Conservation (phyloP, 352 stramenopile species). For the Pythium rishiriense region DNA sequence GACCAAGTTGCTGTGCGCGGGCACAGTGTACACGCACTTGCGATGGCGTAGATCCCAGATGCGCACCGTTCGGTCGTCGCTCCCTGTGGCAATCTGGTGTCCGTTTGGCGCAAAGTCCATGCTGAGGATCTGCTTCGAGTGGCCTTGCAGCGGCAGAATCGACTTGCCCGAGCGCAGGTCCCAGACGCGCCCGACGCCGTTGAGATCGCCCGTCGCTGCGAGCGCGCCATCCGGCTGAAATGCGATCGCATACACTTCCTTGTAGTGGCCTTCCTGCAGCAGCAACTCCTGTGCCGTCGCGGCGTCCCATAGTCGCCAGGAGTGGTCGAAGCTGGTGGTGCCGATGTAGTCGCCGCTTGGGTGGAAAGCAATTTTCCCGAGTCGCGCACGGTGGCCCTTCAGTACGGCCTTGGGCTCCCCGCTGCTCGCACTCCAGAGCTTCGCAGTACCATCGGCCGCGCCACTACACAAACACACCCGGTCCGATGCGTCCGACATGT, state of each 20-base stretch:
- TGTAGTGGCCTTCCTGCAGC: conserved; percentile 96
- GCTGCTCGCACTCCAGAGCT: conserved; percentile 60
- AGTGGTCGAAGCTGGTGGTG: conserved; percentile 97
- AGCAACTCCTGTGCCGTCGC: conserved; percentile 91
- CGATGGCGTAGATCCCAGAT: conserved; percentile 96
- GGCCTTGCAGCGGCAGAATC: conserved; percentile 88
- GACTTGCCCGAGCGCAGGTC: conserved; percentile 95
- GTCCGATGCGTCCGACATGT: conserved; percentile 63
- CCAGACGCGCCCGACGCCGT: conserved; percentile 94
- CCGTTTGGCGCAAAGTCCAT: conserved; percentile 94
- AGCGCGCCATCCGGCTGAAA: conserved; percentile 96
- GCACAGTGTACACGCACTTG: conserved; percentile 91
- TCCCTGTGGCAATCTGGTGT: conserved; percentile 92
- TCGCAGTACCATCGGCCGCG: conserved; percentile 75
- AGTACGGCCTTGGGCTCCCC: conserved; percentile 60
- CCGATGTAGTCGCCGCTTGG: conserved; percentile 91
- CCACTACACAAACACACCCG: conserved; percentile 72
- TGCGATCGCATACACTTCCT: conserved; percentile 94
- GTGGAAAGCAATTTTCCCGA: conserved; percentile 94
- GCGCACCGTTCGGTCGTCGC: conserved; percentile 95
- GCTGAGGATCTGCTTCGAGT: conserved; percentile 95
- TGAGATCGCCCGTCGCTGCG: conserved; percentile 93
- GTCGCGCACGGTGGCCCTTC: conserved; percentile 65
- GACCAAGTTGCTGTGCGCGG: conserved; percentile 95
- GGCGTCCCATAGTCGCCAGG: conserved; percentile 98